Evolutionary conservation across 768 basidiomycete genomes (phyloP).

Genomic region (Trichaptum fuscoviolaceum): DNA sequence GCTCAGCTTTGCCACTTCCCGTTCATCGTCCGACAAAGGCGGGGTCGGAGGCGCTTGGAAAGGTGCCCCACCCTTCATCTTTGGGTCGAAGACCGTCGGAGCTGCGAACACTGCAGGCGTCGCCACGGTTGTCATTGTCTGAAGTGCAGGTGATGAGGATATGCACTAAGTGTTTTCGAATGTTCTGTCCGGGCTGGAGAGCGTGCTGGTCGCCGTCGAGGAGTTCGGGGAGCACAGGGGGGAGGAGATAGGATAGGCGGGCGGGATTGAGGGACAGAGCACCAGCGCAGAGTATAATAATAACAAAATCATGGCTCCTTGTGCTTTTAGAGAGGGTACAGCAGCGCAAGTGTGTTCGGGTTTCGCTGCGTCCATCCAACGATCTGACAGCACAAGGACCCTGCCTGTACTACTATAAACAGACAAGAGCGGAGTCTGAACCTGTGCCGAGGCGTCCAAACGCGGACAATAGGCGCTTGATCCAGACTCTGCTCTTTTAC

Average conservation of each 20-base stretch:
- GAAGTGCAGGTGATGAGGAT: neutral
- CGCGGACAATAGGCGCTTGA: neutral
- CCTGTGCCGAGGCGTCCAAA: neutral
- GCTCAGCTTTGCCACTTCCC: neutral
- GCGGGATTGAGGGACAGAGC: neutral
- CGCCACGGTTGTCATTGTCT: neutral
- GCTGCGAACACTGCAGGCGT: neutral
- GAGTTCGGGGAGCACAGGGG: neutral
- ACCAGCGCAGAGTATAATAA: neutral
- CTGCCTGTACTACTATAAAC: neutral
- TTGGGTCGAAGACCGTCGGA: neutral
- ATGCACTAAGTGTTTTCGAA: neutral
- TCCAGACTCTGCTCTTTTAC: neutral
- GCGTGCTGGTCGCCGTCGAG: neutral
- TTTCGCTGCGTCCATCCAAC: neutral
- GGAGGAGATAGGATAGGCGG: neutral
- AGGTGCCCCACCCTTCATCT: too few relatives aligned
- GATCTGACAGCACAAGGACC: too few relatives aligned
- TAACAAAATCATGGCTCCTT: neutral
- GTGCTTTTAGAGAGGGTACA: neutral
- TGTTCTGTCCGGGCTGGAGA: neutral
- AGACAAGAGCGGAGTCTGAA: neutral
- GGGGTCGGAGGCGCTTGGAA: conserved; percentile 3
- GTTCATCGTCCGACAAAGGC: conserved; percentile 1
- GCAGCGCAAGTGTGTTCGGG: neutral